Percentiles rank a stretch among this genome's conserved stretches.
Conservation (phyloP, 768 basidiomycete species). For the Tulasnella sp. region DNA sequence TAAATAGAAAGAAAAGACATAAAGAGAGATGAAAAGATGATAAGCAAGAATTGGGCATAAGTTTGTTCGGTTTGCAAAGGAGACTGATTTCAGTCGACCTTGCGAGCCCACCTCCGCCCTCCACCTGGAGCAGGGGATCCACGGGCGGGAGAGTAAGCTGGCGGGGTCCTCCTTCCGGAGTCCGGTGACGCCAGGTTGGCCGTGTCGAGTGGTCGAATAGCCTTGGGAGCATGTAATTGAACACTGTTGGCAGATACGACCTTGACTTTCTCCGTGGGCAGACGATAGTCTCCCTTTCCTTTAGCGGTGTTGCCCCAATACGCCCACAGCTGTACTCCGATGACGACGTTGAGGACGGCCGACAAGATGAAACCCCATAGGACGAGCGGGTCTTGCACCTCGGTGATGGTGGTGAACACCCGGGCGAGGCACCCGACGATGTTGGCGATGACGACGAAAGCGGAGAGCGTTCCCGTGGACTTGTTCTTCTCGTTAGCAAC, state of each 20-base stretch:
- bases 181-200: slow-evolving; percentile 27
- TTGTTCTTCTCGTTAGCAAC: slow-evolving; percentile 57
- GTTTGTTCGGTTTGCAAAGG: background rate
- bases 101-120: slow-evolving; percentile 60
- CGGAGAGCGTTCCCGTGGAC: slow-evolving; percentile 88
- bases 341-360: slow-evolving; percentile 66
- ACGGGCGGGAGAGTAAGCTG: slow-evolving; percentile 26
- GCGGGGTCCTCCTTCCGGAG: slow-evolving; percentile 26
- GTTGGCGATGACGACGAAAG: slow-evolving; percentile 83
- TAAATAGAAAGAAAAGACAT: background rate
- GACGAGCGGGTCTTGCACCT: slow-evolving; percentile 74
- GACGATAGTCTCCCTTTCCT: slow-evolving; percentile 23
- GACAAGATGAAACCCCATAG: slow-evolving; percentile 76
- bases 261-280: slow-evolving; percentile 13
- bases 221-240: background rate
- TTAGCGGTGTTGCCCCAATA: slow-evolving; percentile 57
- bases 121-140: slow-evolving; percentile 33
- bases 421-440: slow-evolving; percentile 83
- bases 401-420: slow-evolving; percentile 84
- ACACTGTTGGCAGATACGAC: background rate
- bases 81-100: slow-evolving; percentile 36
- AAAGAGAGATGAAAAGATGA: background rate
- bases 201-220: slow-evolving; percentile 31
- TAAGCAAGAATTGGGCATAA: background rate
- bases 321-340: slow-evolving; percentile 73